Conservation (phyloP, 129 eudicot species). For the Saussurea involucrata region DNA sequence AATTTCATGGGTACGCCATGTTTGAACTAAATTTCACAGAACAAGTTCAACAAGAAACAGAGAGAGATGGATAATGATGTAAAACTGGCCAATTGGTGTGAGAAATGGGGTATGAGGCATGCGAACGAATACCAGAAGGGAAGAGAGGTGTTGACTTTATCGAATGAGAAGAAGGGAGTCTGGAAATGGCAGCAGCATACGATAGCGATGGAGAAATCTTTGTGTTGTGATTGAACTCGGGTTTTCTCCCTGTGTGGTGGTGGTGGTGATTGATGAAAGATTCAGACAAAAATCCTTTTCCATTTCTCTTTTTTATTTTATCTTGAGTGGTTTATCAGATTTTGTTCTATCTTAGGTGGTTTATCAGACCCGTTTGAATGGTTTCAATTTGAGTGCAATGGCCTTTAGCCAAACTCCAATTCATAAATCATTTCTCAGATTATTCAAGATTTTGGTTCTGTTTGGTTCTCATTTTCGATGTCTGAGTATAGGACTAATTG, state of each 20-base stretch:
- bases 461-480: no score
- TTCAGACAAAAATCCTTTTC: no score
- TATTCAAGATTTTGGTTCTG: no score
- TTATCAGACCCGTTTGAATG: no score
- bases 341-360: no score
- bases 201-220: slow-evolving; percentile 50
- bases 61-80: no score
- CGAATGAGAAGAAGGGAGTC: slow-evolving; percentile 29
- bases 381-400: no score
- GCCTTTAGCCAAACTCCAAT: no score
- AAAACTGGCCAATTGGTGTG: slow-evolving; percentile 43
- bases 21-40: background rate
- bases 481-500: no score
- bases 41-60: background rate
- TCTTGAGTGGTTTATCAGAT: no score
- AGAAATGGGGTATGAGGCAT: slow-evolving; percentile 21
- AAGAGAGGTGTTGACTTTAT: slow-evolving; percentile 17
- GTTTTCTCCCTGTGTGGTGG: background rate
- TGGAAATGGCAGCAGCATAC: slow-evolving; percentile 40
- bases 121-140: slow-evolving; percentile 29
- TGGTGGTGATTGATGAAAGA: background rate
- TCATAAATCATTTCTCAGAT: no score
- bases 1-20: background rate
- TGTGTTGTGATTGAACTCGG: background rate
- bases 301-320: no score